Conservation (phyloP, 2,329 filamentous ascomycete species). For the Aureobasidium sp. region DNA sequence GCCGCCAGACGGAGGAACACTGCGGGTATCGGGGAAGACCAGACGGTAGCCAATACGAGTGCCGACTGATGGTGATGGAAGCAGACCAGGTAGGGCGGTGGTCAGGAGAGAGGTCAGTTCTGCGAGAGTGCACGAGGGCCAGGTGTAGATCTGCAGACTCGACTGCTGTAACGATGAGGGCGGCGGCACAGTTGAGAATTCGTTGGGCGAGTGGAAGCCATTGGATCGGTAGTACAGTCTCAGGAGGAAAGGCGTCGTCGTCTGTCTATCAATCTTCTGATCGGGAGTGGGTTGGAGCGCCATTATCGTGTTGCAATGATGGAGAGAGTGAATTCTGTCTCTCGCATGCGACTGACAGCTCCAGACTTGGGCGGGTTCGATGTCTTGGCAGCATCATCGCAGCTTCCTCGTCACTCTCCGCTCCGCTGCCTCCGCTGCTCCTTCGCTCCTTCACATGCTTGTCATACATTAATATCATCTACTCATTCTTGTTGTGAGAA, state of each 20-base stretch:
- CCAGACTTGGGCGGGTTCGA: neutral
- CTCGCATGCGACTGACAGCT: neutral
- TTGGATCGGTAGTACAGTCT: conserved; percentile 75
- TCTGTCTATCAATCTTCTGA: conserved; percentile 54
- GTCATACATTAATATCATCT: too few relatives aligned
- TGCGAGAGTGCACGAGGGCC: conserved; percentile 68
- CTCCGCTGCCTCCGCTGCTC: neutral
- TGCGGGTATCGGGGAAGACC: conserved; percentile 67
- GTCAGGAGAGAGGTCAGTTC: conserved; percentile 74
- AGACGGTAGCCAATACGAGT: conserved; percentile 83
- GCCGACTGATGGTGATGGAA: conserved; percentile 68
- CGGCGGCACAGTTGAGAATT: conserved; percentile 50
- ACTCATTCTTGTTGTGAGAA: too few relatives aligned
- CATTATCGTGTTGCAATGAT: conserved; percentile 17
- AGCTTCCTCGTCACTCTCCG: neutral
- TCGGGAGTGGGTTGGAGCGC: conserved; percentile 27
- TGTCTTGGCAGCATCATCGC: conserved; percentile 5
- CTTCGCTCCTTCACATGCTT: neutral
- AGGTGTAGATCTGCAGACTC: conserved; percentile 71
- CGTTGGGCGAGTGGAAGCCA: conserved; percentile 66
- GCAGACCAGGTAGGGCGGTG: conserved; percentile 56
- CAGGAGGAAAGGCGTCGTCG: conserved; percentile 71
- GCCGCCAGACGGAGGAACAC: conserved; percentile 30
- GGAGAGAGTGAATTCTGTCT: neutral
- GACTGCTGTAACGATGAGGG: conserved; percentile 41